Percentiles rank a stretch among this genome's conserved stretches.
Evolutionary conservation across 169 alveolate species (phyloP).

Genomic region (Theileria annulata): DNA sequence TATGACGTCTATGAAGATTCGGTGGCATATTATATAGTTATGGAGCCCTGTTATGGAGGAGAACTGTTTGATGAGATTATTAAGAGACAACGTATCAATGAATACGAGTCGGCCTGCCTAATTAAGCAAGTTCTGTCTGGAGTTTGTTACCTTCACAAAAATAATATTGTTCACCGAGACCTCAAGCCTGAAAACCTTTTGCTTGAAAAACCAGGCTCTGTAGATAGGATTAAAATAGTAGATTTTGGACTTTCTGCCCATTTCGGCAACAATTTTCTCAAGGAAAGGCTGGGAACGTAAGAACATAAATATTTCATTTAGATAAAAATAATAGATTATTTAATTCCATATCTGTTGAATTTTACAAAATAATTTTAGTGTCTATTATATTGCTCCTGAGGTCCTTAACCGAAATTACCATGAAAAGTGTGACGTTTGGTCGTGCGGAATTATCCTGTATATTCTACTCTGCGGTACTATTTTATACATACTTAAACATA

Average conservation of each 20-base stretch:
- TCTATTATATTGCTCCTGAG: conserved; percentile 87
- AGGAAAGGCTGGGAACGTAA: conserved; percentile 85
- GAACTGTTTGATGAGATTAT: conserved; percentile 90
- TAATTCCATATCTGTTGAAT: background rate
- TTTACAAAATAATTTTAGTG: conserved; percentile 4
- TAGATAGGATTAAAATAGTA: conserved; percentile 72
- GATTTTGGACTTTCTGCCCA: conserved; percentile 89
- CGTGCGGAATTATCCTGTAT: conserved; percentile 87
- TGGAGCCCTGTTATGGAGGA: conserved; percentile 91
- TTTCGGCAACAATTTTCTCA: conserved; percentile 70
- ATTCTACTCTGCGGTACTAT: conserved; percentile 77
- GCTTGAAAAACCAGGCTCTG: conserved; percentile 39
- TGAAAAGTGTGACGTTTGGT: conserved; percentile 90
- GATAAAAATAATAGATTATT: background rate
- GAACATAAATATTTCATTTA: conserved; percentile 7
- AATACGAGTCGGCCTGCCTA: conserved; percentile 87
- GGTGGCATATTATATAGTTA: conserved; percentile 84
- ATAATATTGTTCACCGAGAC: conserved; percentile 97
- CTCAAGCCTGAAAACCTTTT: conserved; percentile 98
- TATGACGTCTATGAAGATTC: conserved; percentile 89
- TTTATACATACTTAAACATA: background rate
- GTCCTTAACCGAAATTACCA: conserved; percentile 82
- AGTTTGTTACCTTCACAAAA: conserved; percentile 88
- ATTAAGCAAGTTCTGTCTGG: conserved; percentile 90
- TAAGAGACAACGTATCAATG: conserved; percentile 84